Base-by-base conservation (phyloP, 805 yeast genomes). In the Candida dajiaensis region DNA sequence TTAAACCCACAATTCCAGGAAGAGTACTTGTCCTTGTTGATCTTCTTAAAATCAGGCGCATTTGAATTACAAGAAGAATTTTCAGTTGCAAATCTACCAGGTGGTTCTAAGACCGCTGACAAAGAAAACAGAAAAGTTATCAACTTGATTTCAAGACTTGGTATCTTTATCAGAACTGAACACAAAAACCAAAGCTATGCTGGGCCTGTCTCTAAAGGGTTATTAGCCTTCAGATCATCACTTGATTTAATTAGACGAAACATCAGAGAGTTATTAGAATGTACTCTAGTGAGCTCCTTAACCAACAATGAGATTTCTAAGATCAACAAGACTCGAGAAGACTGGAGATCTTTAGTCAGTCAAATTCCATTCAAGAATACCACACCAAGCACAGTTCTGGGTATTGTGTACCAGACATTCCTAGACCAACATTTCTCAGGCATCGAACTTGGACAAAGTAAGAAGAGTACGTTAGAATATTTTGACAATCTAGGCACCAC, bases 181-280 rank as follows among this genome's bases (percentile, higher is more conserved):
- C 81, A 82, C 40, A 70, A 67, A 57, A 78, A 78, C 23, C 70
- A 70, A 36, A 77, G 75, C 42, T 82, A 78, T 65, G 74, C 76
- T 40, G 90, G 90, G 2, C 89, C 89, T 13, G 70, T 88, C 29
- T 85, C 88, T 16, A 77, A 83, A 53, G 74, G 78, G 35, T 68
- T 87, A 31, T 68, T 86, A 42, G 76, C 79, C 39, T 85, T 83
- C 61, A 75, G 89, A 58, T 81, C 89, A 18, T 78, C 80, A 46
- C 61, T 84, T 41, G 73, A 79, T 45, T 75, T 75, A 41, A 62
- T 84, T 41, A 73, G 73, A 26, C 66, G 64, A 20, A 72, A 72
- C 38, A 59, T 80, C 23, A 73, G 78, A 49, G 81, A 80, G 51
- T 64, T 81, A n/a, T 60, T 80, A 25, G 84, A 80, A 53, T 70